phyloP scores from a whole-genome alignment of 257 asterid species.

The Apocynum venetum region DNA sequence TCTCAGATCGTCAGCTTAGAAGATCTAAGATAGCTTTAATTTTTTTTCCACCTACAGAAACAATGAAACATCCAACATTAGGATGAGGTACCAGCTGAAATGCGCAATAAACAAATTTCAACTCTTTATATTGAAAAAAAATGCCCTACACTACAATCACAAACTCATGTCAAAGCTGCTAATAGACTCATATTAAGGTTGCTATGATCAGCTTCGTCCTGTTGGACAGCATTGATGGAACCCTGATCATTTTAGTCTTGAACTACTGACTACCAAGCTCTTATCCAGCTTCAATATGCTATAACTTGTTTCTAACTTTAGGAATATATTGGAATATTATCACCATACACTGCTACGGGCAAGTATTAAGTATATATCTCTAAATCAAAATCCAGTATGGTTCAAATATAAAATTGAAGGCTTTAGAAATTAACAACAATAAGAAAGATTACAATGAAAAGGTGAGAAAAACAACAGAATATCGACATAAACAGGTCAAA shows the following conservation, averaged over 20 bases:
- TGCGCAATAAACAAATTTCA: too few relatives aligned
- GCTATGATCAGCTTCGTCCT: too few relatives aligned
- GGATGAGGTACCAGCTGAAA: too few relatives aligned
- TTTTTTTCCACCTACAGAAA: too few relatives aligned
- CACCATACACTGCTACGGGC: neutral
- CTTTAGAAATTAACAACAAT: neutral
- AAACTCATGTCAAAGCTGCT: too few relatives aligned
- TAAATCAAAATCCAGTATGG: slow-evolving; percentile 1
- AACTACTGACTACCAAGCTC: neutral
- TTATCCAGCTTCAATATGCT: neutral
- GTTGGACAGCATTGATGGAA: too few relatives aligned
- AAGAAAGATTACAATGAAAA: neutral
- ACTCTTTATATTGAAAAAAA: too few relatives aligned
- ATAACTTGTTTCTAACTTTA: neutral
- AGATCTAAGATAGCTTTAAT: too few relatives aligned
- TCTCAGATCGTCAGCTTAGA: too few relatives aligned
- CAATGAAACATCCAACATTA: too few relatives aligned
- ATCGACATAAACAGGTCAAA: neutral
- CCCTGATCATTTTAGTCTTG: neutral
- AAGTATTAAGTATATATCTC: neutral
- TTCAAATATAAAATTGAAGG: neutral
- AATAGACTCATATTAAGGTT: too few relatives aligned
- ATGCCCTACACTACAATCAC: too few relatives aligned
- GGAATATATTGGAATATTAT: neutral
- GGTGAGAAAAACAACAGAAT: neutral